A percentile compares a stretch with the other conserved stretches of the same genome.
phyloP scores from a whole-genome alignment of 2,329 filamentous ascomycete genomes.

The Bimuria novae-zelandiae region DNA sequence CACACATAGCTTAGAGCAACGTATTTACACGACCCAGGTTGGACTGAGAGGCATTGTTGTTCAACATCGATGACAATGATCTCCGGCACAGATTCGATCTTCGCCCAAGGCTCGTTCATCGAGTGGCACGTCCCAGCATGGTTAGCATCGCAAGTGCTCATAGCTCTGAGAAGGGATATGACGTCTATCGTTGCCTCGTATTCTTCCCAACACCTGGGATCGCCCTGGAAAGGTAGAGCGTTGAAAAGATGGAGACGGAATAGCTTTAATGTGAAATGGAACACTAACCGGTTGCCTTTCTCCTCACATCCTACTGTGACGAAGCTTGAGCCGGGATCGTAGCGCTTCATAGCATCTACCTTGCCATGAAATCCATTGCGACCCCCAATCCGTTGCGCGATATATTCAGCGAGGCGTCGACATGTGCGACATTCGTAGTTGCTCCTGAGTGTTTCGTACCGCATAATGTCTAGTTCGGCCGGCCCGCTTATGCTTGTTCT shows the following conservation, averaged over 20 bases:
- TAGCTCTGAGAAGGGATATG: neutral
- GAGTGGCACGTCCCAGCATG: conserved; percentile 5
- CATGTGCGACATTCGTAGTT: neutral
- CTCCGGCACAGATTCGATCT: neutral
- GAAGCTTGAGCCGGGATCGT: neutral
- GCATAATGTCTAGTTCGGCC: neutral
- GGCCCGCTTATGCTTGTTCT: neutral
- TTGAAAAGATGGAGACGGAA: neutral
- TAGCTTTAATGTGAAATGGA: neutral
- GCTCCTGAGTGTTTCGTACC: neutral
- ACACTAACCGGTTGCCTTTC: neutral
- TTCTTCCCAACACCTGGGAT: neutral
- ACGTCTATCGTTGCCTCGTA: neutral
- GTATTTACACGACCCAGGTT: neutral
- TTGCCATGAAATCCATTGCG: no score
- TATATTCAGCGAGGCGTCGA: neutral
- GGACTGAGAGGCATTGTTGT: neutral
- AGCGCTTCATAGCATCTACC: no score
- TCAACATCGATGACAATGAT: conserved; percentile 4
- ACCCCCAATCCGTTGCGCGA: neutral
- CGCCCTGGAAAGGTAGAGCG: neutral
- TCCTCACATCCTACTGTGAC: neutral
- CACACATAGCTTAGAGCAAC: conserved; percentile 4
- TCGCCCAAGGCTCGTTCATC: neutral
- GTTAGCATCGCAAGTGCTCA: conserved; percentile 1